A percentile compares a stretch with the other conserved stretches of the same genome.
phyloP scores from a whole-genome alignment of 495 filamentous ascomycete species.

The Clohesyomyces aquaticus region DNA sequence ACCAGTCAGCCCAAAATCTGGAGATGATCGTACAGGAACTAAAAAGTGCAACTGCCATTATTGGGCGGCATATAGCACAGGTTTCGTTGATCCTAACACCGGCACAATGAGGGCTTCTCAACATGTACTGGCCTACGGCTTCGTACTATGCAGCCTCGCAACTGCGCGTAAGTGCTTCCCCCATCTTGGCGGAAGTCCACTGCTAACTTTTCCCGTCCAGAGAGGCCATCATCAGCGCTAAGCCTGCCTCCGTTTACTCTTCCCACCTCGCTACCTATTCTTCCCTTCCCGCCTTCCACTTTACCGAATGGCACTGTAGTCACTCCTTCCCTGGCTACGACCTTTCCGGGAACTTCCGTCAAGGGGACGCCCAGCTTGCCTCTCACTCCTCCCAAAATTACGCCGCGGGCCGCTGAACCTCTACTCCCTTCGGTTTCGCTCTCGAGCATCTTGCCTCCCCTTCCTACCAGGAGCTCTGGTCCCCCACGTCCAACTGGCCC shows the following conservation, averaged over 20 bases:
- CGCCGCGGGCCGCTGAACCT: background rate
- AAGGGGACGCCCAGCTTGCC: background rate
- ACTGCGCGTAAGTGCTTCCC: too few relatives aligned
- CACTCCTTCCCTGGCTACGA: background rate
- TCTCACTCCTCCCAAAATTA: background rate
- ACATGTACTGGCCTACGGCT: too few relatives aligned
- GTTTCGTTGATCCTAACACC: too few relatives aligned
- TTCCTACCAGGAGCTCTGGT: background rate
- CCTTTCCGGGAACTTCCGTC: background rate
- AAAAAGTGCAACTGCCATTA: too few relatives aligned
- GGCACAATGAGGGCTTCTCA: too few relatives aligned
- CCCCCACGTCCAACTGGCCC: background rate
- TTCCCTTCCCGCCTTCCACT: constrained; percentile 8
- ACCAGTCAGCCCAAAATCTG: too few relatives aligned
- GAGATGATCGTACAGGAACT: too few relatives aligned
- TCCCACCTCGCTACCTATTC: constrained; percentile 1
- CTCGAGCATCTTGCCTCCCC: background rate
- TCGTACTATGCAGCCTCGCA: too few relatives aligned
- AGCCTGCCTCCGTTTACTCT: background rate
- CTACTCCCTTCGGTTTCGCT: background rate
- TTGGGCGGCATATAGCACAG: too few relatives aligned
- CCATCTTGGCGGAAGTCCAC: too few relatives aligned
- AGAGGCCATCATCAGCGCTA: background rate
- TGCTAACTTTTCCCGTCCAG: background rate
- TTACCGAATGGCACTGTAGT: background rate